Conservation (phyloP, 73 alveolate genomes). For the Paramecium sonneborni region DNA sequence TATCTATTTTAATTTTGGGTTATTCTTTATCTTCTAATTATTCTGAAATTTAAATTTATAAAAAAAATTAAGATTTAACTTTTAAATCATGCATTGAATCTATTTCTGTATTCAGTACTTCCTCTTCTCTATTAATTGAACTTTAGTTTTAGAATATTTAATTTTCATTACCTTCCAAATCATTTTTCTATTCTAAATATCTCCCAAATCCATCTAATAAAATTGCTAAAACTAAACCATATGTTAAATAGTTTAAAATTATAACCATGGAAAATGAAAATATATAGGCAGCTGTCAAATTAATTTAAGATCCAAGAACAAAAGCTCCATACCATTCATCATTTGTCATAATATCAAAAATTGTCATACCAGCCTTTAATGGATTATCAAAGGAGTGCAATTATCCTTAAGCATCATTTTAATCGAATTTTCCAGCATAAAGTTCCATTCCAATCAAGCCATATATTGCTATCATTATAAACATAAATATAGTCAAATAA, state of each 20-base stretch:
- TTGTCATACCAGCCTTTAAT: background rate
- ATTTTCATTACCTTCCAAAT: background rate
- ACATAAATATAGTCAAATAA: background rate
- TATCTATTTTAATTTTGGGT: background rate
- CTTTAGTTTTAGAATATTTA: background rate
- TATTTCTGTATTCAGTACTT: background rate
- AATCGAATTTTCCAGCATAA: background rate
- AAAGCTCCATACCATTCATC: constrained; percentile 47
- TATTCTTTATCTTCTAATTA: background rate
- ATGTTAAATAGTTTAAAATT: background rate
- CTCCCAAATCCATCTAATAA: background rate
- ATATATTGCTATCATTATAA: background rate
- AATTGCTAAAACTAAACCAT: constrained; percentile 39
- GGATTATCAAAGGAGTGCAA: constrained; percentile 41
- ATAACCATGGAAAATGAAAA: background rate
- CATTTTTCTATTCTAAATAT: background rate
- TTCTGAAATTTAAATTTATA: background rate
- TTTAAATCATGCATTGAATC: background rate
- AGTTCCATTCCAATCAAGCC: background rate
- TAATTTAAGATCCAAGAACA: background rate
- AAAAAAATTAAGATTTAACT: background rate
- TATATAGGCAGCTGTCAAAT: background rate
- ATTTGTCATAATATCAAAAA: constrained; percentile 23
- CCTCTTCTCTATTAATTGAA: background rate
- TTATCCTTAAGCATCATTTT: background rate